Evolutionary conservation across 768 basidiomycete species (phyloP), one percentile per base, ranked within the genome.

Genomic region (Favolaschia claudopus): DNA sequence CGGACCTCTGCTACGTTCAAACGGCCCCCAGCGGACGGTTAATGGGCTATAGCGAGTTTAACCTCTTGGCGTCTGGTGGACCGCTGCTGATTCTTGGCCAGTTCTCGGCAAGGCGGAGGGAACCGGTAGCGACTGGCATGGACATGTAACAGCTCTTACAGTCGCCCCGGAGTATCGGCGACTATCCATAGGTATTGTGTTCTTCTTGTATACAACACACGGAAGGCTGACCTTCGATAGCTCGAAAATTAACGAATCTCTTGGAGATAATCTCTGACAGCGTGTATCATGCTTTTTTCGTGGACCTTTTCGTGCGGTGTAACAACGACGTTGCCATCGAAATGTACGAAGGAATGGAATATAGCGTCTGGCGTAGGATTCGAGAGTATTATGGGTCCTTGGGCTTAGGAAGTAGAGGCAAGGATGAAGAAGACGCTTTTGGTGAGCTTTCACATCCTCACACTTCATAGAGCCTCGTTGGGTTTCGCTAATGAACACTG

Each of bases 71-170:
- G n/a, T n/a, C n/a, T n/a, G n/a, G n/a, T n/a, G n/a, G n/a, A n/a
- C n/a, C n/a, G n/a, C n/a, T n/a, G n/a, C n/a, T n/a, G n/a, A n/a
- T 7, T 20, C 19, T 25, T 33, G 22, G 29, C 37, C 67, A 98
- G 97, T 98, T 65, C 80, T 99, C 48, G 95, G 95, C 22, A 99
- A 99, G 70, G 93, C 95, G 1, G 95, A 97, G 73, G 95, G 95
- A 2, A 64, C 73, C 8, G 79, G 79, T 0, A 61, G 75, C 1
- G 95, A 96, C 68, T 93, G 91, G 87, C 94, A 95, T 67, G 96
- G 95, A 0, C 97, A 99, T 67, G 89, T 99, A 66, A 98, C 96
- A 0, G 96, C 96, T 0, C 80, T 99, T 46, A 94, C 95, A 5
- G 95, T 99, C 49, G 92, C 95, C 0, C 97, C 97, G 14, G 89